Conservation (phyloP, 2,329 filamentous ascomycete genomes). For the Xylariaceae sp. region DNA sequence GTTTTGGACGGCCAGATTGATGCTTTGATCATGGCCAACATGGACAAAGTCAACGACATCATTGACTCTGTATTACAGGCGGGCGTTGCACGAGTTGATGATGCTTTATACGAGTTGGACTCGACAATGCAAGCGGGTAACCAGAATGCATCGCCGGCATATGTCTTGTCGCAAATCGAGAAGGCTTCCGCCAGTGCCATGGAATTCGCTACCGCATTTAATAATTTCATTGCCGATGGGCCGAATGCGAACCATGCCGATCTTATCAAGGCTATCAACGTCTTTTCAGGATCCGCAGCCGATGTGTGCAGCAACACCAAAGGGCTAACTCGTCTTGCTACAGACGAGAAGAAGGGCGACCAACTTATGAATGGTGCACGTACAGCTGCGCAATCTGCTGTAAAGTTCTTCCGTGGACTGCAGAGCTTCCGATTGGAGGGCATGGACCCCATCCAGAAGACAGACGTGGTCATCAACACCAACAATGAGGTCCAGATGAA, state of each 20-base stretch:
- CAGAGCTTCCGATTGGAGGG: slow-evolving; percentile 92
- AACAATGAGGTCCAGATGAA: slow-evolving; percentile 96
- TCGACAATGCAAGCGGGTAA: slow-evolving; percentile 98
- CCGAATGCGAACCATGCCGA: slow-evolving; percentile 86
- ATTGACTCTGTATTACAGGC: slow-evolving; percentile 95
- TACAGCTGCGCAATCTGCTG: slow-evolving; percentile 78
- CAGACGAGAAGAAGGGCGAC: slow-evolving; percentile 92
- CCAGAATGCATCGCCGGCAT: slow-evolving; percentile 92
- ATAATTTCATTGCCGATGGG: slow-evolving; percentile 96
- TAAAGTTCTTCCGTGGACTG: slow-evolving; percentile 91
- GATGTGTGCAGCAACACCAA: slow-evolving; percentile 97
- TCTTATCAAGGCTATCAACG: slow-evolving; percentile 87
- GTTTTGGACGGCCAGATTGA: slow-evolving; percentile 89
- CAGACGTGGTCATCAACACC: slow-evolving; percentile 94
- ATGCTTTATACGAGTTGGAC: slow-evolving; percentile 94
- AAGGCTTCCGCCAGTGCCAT: slow-evolving; percentile 93
- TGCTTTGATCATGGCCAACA: slow-evolving; percentile 76
- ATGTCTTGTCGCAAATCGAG: slow-evolving; percentile 93
- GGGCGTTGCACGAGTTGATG: slow-evolving; percentile 89
- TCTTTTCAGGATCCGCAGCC: slow-evolving; percentile 84
- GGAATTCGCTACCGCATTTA: slow-evolving; percentile 97
- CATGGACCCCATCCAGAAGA: slow-evolving; percentile 86
- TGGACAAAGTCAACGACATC: slow-evolving; percentile 93
- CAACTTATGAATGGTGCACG: slow-evolving; percentile 78
- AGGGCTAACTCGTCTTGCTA: slow-evolving; percentile 85